Evolutionary conservation across 176 grass and related monocot species (phyloP), one percentile per base, ranked within the genome.

Genomic region (Musa beccarii): DNA sequence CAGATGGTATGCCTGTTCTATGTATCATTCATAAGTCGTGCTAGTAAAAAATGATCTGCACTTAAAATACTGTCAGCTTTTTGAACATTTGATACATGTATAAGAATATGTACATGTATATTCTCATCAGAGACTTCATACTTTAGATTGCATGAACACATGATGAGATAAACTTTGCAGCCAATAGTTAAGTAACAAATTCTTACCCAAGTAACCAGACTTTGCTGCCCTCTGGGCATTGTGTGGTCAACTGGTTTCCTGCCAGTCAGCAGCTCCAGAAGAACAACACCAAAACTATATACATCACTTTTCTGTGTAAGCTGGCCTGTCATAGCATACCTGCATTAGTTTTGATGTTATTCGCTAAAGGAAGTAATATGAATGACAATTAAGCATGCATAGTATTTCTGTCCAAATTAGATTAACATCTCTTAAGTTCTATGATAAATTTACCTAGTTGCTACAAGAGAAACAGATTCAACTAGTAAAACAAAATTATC

Each of bases 231-330:
- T 90, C 93, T 86, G 75, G 89, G 89, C 93, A 92, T 92, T 73
- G 93, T 96, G 86, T 96, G 93, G 49, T 96, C 93, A 63, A 96
- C 89, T 20, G 89, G 93, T 59, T 96, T 96, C 71, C 93, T 86
- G 86, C 93, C 89, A 2, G 93, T 96, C 79, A 96, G 51, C 90
- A 96, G 85, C 75, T 96, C 87, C 80, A 96, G 85, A 71, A 96
- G 89, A 81, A 96, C 93, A 49, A 96, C 93, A 28, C 93, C 93
- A 79, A 96, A 96, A 68, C 93, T 96, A 83, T 96, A 92, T 10
- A 92, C 89, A 61, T 96, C 93, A 83, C 89, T 96, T 84, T 92
- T 96, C 75, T 92, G 93, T 51, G 93, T 96, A 66, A 96, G 54
- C 62, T 96, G 93, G 78, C 93, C 89, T 56, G 93, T 92, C 93